Conservation (phyloP, 805 yeast genomes). For the Candida broadrunensis region DNA sequence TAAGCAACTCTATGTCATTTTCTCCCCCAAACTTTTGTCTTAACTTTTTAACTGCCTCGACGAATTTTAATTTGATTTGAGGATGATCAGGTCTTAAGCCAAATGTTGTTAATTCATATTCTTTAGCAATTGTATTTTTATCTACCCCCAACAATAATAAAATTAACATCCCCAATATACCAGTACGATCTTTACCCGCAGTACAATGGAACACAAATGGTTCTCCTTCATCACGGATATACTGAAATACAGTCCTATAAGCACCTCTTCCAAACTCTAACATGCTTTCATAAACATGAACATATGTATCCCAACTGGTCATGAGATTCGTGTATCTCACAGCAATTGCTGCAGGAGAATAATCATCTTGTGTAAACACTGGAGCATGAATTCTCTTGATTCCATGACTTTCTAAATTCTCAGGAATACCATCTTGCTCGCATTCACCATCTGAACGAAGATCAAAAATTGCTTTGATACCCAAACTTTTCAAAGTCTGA, state of each 20-base stretch:
- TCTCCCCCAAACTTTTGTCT: constrained; percentile 21
- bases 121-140: constrained; percentile 61
- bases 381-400: constrained; percentile 53
- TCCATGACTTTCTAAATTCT: constrained; percentile 35
- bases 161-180: constrained; percentile 66
- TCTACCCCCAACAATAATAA: constrained; percentile 65
- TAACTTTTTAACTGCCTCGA: constrained; percentile 27
- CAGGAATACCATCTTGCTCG: constrained; percentile 41
- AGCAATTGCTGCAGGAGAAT: constrained; percentile 66
- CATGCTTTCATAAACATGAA: constrained; percentile 59
- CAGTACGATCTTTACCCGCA: constrained; percentile 87
- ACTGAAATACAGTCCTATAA: constrained; percentile 50
- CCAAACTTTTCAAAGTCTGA: constrained; percentile 35
- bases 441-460: constrained; percentile 63
- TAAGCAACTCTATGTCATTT: constrained; percentile 17
- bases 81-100: constrained; percentile 57
- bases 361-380: constrained; percentile 49
- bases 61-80: constrained; percentile 32
- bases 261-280: constrained; percentile 47
- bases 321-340: constrained; percentile 51
- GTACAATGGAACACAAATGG: constrained; percentile 71
- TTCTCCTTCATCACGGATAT: constrained; percentile 50
- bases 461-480: constrained; percentile 60
- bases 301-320: constrained; percentile 61
- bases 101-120: constrained; percentile 69